A percentile compares a stretch with the other conserved stretches of the same genome.
Evolutionary conservation across 202 grass and related monocot species (phyloP).

Genomic region (Tripidium arundinaceum): DNA sequence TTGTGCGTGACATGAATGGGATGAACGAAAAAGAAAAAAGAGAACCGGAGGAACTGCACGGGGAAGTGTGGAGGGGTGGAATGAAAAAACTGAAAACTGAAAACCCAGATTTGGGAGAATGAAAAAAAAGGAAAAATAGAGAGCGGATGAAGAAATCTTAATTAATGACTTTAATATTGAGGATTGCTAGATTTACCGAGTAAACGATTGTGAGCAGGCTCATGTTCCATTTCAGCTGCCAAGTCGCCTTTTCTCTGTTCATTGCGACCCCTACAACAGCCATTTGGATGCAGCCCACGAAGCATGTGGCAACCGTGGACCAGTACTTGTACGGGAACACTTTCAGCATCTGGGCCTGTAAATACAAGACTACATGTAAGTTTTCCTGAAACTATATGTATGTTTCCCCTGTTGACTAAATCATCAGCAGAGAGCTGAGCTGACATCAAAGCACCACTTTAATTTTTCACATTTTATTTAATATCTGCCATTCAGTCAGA

Average conservation of each 20-base stretch:
- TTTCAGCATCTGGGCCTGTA: constrained; percentile 46
- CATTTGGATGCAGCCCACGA: constrained; percentile 39
- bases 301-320: constrained; percentile 35
- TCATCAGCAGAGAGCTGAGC: neutral
- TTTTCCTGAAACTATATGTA: neutral
- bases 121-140: neutral
- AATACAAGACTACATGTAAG: neutral
- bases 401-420: neutral
- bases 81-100: neutral
- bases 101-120: neutral
- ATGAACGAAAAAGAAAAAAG: neutral
- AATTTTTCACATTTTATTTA: no score
- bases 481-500: neutral
- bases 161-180: neutral
- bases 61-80: neutral
- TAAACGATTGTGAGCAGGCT: constrained; percentile 47
- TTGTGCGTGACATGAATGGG: neutral
- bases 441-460: no score
- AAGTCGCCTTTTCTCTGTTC: constrained; percentile 40
- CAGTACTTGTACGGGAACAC: constrained; percentile 53
- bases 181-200: constrained; percentile 25
- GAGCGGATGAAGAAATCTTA: neutral
- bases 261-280: constrained; percentile 30
- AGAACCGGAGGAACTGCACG: neutral
- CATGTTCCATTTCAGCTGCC: constrained; percentile 47